Evolutionary conservation across 2,329 filamentous ascomycete species (phyloP).

Genomic region (Fulvia fulva): DNA sequence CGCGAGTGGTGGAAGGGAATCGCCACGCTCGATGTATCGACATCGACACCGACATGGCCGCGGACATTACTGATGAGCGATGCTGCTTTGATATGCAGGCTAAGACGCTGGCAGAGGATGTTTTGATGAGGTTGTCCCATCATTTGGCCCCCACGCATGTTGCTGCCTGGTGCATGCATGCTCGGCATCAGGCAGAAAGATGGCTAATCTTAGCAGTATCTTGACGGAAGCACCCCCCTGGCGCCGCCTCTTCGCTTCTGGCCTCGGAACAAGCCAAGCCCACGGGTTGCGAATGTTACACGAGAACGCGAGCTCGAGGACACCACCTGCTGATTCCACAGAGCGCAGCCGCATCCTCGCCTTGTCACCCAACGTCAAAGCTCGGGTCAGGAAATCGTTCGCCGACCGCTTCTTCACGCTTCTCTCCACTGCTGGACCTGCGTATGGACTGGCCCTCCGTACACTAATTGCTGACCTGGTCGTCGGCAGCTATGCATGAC

Average conservation of each 20-base stretch:
- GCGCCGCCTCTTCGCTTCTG: not conserved
- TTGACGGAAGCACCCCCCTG: not conserved
- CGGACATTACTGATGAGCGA: too few relatives aligned
- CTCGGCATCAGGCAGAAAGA: not conserved
- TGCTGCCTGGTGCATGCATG: not conserved
- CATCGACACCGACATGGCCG: too few relatives aligned
- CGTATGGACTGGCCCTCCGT: not conserved
- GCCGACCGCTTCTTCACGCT: not conserved
- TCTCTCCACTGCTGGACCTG: not conserved
- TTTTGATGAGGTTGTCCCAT: not conserved
- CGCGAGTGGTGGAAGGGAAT: not conserved
- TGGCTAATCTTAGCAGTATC: not conserved
- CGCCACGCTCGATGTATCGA: too few relatives aligned
- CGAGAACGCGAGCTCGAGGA: not conserved
- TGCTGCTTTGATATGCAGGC: not conserved
- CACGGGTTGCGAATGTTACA: not conserved
- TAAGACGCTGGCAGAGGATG: too few relatives aligned
- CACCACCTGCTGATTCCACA: not conserved
- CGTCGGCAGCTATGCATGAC: not conserved
- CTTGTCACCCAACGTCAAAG: not conserved
- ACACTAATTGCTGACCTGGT: not conserved
- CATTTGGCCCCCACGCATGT: not conserved
- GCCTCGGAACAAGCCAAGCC: not conserved
- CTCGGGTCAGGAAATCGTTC: not conserved
- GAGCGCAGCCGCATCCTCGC: not conserved